These are phyloP conservation scores for Arxiozyma bovina DNA, from an alignment of 1,139 yeast genomes.

Conservation along the genomic window DNA sequence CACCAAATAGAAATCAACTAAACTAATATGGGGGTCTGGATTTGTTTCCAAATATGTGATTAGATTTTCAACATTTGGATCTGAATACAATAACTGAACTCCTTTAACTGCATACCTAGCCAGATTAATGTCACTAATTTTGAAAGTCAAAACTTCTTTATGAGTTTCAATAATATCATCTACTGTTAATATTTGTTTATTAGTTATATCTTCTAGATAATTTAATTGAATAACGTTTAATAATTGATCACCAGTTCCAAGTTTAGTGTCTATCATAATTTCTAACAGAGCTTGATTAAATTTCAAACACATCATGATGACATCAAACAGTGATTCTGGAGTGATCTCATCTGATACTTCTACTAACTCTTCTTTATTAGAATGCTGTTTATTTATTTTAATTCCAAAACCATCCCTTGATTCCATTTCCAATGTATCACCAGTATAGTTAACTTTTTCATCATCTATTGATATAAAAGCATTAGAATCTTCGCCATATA, in stretches of 20 bases:
- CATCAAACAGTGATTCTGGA: slow-evolving; percentile 18
- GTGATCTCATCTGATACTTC: slow-evolving; percentile 26
- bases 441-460: background rate
- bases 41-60: background rate
- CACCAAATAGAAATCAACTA: slow-evolving; percentile 7
- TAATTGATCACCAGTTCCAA: background rate
- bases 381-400: slow-evolving; percentile 2
- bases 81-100: background rate
- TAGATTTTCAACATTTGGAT: background rate
- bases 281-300: slow-evolving; percentile 18
- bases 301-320: slow-evolving; percentile 17
- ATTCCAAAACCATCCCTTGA: slow-evolving; percentile 13
- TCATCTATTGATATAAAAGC: background rate
- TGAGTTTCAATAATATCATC: slow-evolving; percentile 10
- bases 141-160: background rate
- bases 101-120: slow-evolving; percentile 6
- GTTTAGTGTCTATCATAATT: slow-evolving; percentile 11
- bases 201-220: slow-evolving; percentile 15
- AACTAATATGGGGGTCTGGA: background rate
- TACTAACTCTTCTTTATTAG: slow-evolving; percentile 12
- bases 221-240: slow-evolving; percentile 18
- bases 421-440: background rate
- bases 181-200: slow-evolving; percentile 15
- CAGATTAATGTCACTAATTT: slow-evolving; percentile 4
- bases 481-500: background rate